Conservation (phyloP, 176 grass and related monocot genomes). For the maize (Zea mays) region DNA sequence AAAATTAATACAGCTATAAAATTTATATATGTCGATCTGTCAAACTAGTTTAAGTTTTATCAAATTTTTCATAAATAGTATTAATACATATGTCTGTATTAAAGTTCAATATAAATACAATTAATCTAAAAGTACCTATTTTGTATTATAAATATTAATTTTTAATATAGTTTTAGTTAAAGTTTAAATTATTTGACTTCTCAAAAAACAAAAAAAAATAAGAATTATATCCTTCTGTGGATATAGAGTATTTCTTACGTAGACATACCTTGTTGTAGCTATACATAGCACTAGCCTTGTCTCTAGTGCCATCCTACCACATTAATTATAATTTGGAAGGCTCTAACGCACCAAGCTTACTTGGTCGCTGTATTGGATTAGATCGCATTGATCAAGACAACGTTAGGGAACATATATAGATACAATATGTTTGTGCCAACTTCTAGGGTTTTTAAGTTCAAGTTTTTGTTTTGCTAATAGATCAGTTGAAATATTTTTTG, state of each 20-base stretch:
- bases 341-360: slow-evolving; percentile 37
- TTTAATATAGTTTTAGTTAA: too few species aligned
- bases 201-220: too few species aligned
- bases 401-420: background rate
- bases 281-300: slow-evolving; percentile 32
- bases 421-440: background rate
- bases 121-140: too few species aligned
- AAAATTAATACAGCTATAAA: too few species aligned
- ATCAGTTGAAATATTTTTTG: background rate
- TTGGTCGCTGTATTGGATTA: slow-evolving; percentile 24
- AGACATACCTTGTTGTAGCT: slow-evolving; percentile 8
- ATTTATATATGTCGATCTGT: too few species aligned
- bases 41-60: too few species aligned
- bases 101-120: too few species aligned
- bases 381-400: slow-evolving; percentile 47
- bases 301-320: slow-evolving; percentile 23
- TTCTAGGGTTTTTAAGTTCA: background rate
- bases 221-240: too few species aligned
- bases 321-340: slow-evolving; percentile 39
- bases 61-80: too few species aligned
- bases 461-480: background rate
- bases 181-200: too few species aligned
- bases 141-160: too few species aligned
- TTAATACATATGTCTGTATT: too few species aligned
- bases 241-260: background rate